Conservation (phyloP, 768 basidiomycete species). For the Tricholoma sp. region DNA sequence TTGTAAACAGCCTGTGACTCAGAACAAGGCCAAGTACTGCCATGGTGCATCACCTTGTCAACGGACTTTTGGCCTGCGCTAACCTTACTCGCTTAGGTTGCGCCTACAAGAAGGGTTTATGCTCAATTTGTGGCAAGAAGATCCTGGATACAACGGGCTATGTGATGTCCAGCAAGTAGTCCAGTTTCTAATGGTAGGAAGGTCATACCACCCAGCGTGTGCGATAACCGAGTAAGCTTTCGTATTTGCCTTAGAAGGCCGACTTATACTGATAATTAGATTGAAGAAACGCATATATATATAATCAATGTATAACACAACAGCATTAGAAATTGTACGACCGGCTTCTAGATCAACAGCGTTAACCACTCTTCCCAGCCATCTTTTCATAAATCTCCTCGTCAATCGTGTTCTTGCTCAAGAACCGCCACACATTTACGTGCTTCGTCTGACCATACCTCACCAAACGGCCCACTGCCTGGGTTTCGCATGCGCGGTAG, state of each 20-base stretch:
- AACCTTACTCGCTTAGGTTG: conserved; percentile 48
- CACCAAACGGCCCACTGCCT: conserved; percentile 79
- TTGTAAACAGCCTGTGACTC: conserved; percentile 78
- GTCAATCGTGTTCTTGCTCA: conserved; percentile 87
- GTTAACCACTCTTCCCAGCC: conserved; percentile 1
- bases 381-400: conserved; percentile 70
- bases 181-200: conserved; percentile 1
- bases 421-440: conserved; percentile 78
- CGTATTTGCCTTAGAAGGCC: neutral
- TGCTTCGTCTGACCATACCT: conserved; percentile 79
- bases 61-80: conserved; percentile 2
- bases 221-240: neutral
- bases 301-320: neutral
- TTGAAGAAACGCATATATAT: neutral
- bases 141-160: conserved; percentile 82
- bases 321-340: neutral
- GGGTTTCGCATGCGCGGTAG: conserved; percentile 78
- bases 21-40: conserved; percentile 86
- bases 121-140: conserved; percentile 83
- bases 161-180: conserved; percentile 78
- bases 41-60: conserved; percentile 52
- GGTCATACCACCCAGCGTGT: neutral
- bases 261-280: neutral
- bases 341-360: conserved; percentile 5
- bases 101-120: conserved; percentile 82